Conservation (phyloP, 257 asterid genomes). For the Catharanthus roseus region DNA sequence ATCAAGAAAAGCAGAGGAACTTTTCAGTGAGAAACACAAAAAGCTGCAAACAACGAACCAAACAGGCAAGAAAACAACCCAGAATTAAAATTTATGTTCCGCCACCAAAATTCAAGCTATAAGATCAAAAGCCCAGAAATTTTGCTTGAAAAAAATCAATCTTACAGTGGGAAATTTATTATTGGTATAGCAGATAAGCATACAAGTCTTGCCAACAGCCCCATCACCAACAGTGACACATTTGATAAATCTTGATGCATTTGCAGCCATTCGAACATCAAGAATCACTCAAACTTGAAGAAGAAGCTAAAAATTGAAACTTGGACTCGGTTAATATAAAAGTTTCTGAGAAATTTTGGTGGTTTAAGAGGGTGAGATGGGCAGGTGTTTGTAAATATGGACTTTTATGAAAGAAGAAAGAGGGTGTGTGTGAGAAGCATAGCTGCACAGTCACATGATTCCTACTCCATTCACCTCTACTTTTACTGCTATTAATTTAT, state of each 20-base stretch:
- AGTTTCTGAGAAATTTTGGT: slow-evolving; percentile 18
- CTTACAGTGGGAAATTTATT: slow-evolving; percentile 95
- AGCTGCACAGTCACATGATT: slow-evolving; percentile 56
- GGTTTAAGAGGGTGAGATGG: slow-evolving; percentile 41
- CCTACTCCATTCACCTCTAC: slow-evolving; percentile 24
- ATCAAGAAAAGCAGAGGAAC: slow-evolving; percentile 7
- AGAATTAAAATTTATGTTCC: slow-evolving; percentile 8
- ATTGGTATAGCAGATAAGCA: slow-evolving; percentile 97
- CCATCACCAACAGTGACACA: slow-evolving; percentile 99
- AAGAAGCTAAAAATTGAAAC: slow-evolving; percentile 6
- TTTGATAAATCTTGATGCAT: slow-evolving; percentile 90
- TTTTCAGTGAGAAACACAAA: slow-evolving; percentile 10
- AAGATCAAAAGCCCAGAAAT: slow-evolving; percentile 20
- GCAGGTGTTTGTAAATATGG: slow-evolving; percentile 14
- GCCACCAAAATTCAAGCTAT: neutral
- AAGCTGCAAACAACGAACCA: slow-evolving; percentile 18
- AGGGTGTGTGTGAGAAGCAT: slow-evolving; percentile 8
- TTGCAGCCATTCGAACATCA: slow-evolving; percentile 61
- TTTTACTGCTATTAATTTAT: slow-evolving; percentile 6
- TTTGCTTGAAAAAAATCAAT: slow-evolving; percentile 14
- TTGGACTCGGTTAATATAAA: slow-evolving; percentile 15
- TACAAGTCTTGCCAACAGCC: slow-evolving; percentile 98
- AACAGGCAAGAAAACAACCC: neutral
- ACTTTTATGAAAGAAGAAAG: slow-evolving; percentile 16
- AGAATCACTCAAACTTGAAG: slow-evolving; percentile 4